Evolutionary conservation across 2,329 filamentous ascomycete genomes (phyloP).

Genomic region (Ascocoryne sarcoides): DNA sequence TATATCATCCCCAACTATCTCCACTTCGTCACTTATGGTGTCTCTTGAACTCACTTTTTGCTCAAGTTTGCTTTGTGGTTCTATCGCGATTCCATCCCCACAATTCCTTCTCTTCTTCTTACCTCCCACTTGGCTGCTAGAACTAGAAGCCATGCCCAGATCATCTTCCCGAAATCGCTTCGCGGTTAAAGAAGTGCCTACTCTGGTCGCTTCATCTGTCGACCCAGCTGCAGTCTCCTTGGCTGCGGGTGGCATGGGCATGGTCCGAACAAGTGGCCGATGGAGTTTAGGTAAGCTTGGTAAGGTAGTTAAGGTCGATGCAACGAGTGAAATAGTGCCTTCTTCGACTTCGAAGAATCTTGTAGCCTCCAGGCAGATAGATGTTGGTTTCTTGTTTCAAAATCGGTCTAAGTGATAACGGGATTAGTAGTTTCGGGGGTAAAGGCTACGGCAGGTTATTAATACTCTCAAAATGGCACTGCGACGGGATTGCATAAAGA

Average conservation of each 20-base stretch:
- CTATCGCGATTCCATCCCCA: conserved; percentile 7
- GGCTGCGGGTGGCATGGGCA: conserved; percentile 5
- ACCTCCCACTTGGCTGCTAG: conserved; percentile 7
- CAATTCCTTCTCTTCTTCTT: conserved; percentile 8
- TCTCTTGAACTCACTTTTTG: conserved; percentile 9
- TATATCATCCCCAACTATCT: conserved; percentile 7
- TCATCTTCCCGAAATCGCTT: conserved; percentile 9
- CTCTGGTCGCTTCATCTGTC: conserved; percentile 6
- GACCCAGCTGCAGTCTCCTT: conserved; percentile 8
- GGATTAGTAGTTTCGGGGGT: conserved; percentile 5
- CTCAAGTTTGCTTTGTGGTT: conserved; percentile 7
- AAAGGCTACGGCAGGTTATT: conserved; percentile 7
- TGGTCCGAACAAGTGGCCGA: conserved; percentile 6
- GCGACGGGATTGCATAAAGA: no score
- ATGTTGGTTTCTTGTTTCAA: conserved; percentile 8
- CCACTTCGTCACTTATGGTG: conserved; percentile 8
- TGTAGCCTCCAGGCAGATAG: conserved; percentile 8
- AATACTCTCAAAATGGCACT: no score
- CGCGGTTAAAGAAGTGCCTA: conserved; percentile 6
- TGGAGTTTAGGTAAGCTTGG: conserved; percentile 5
- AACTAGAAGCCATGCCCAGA: conserved; percentile 9
- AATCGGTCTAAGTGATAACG: conserved; percentile 6
- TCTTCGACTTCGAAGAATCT: conserved; percentile 8
- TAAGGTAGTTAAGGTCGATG: conserved; percentile 7
- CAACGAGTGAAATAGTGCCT: conserved; percentile 5